phyloP scores from a whole-genome alignment of 2,329 filamentous ascomycete genomes.

The Ophiostoma novo-ulmi region DNA sequence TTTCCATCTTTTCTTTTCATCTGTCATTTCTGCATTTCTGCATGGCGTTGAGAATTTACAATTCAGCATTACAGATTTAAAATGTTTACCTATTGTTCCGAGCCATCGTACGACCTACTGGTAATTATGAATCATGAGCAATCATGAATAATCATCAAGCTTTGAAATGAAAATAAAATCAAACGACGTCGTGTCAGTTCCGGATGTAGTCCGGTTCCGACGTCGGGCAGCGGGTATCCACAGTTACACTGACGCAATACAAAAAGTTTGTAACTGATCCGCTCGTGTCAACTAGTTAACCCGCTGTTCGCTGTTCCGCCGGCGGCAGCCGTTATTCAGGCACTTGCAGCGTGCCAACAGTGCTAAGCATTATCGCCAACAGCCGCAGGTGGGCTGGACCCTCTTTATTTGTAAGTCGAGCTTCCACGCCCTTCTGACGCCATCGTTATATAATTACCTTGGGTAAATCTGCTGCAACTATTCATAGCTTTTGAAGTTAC shows the following conservation, averaged over 20 bases:
- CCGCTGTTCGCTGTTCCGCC: neutral
- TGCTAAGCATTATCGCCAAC: neutral
- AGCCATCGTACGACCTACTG: neutral
- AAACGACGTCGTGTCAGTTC: neutral
- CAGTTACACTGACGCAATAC: neutral
- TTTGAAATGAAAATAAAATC: neutral
- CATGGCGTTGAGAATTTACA: slow-evolving; percentile 5
- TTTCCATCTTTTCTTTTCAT: neutral
- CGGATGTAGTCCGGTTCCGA: neutral
- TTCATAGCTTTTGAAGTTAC: neutral
- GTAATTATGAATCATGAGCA: neutral
- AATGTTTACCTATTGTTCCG: neutral
- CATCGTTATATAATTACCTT: neutral
- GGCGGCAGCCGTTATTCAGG: neutral
- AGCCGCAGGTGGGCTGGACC: neutral
- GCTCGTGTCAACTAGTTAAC: slow-evolving; percentile 13
- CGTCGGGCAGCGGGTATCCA: neutral
- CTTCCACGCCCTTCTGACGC: slow-evolving; percentile 17
- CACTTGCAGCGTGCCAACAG: neutral
- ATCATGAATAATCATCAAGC: neutral
- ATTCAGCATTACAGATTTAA: neutral
- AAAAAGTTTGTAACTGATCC: neutral
- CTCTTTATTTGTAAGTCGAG: slow-evolving; percentile 15
- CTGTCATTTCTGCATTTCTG: neutral
- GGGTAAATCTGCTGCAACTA: neutral